Evolutionary conservation across 805 yeast species (phyloP).

Genomic region (Ogataea glucozyma): DNA sequence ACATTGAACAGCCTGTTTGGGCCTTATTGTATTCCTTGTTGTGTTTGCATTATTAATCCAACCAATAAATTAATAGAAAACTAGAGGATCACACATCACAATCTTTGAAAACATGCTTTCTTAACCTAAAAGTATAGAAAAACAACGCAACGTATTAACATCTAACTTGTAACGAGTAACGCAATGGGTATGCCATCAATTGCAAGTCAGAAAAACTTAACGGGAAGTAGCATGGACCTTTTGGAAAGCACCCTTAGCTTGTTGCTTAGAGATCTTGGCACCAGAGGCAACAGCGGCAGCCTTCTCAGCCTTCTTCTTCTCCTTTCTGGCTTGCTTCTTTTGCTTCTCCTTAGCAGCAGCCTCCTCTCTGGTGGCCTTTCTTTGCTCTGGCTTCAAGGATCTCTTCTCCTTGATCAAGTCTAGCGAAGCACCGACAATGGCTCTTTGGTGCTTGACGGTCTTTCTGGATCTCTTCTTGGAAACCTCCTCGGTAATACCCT

Average conservation of each 20-base stretch:
- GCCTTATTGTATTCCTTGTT: constrained; percentile 6
- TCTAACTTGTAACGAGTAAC: constrained; percentile 8
- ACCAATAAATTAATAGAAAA: constrained; percentile 10
- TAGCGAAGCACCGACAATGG: constrained; percentile 98
- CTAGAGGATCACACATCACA: constrained; percentile 12
- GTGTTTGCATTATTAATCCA: constrained; percentile 11
- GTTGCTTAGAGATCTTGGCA: constrained; percentile 87
- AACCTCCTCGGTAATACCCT: constrained; percentile 98
- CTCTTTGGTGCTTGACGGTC: constrained; percentile 98
- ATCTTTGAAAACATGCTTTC: constrained; percentile 9
- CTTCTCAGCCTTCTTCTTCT: constrained; percentile 92
- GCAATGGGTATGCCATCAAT: constrained; percentile 6
- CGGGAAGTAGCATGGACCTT: constrained; percentile 97
- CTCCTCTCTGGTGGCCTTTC: constrained; percentile 96
- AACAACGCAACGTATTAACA: constrained; percentile 10
- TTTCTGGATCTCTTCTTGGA: constrained; percentile 96
- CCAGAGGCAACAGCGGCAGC: constrained; percentile 80
- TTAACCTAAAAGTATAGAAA: constrained; percentile 8
- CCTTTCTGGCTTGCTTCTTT: constrained; percentile 88
- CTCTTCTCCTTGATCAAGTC: constrained; percentile 98
- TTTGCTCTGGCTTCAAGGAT: constrained; percentile 91
- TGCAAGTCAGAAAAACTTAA: constrained; percentile 45
- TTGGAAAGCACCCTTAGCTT: constrained; percentile 97
- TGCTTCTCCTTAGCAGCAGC: constrained; percentile 82
- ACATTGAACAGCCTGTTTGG: constrained; percentile 1